Evolutionary conservation across 1,139 yeast genomes (phyloP).

Genomic region (Wickerhamiella infanticola): DNA sequence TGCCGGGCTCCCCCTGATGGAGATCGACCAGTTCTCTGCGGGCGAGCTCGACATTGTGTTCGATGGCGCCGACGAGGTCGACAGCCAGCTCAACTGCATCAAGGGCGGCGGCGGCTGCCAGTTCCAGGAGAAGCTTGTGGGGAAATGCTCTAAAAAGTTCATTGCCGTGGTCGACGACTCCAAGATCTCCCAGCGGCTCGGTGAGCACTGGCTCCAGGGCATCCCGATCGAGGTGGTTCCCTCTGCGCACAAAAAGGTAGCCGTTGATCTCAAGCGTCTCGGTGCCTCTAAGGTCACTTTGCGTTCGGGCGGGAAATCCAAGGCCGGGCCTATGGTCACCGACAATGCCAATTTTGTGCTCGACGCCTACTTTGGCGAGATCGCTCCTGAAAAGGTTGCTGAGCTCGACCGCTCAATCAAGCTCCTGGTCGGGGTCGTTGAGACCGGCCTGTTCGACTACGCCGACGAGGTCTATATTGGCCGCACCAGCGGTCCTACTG

Average conservation of each 20-base stretch:
- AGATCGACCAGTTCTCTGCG: conserved; percentile 61
- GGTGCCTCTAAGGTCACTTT: conserved; percentile 55
- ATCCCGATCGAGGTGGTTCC: conserved; percentile 95
- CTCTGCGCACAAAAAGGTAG: conserved; percentile 65
- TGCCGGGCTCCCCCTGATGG: conserved; percentile 64
- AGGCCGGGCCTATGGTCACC: conserved; percentile 97
- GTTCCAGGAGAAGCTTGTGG: conserved; percentile 91
- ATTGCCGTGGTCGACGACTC: conserved; percentile 87
- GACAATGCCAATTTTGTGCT: conserved; percentile 89
- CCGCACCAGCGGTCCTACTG: conserved; percentile 53
- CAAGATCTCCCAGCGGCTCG: conserved; percentile 54
- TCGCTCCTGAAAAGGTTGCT: conserved; percentile 38
- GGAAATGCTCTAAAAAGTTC: conserved; percentile 60
- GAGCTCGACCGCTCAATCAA: conserved; percentile 52
- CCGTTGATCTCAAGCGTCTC: conserved; percentile 39
- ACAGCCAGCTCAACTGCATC: conserved; percentile 60
- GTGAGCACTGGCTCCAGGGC: conserved; percentile 76
- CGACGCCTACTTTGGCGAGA: conserved; percentile 84
- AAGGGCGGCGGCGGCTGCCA: conserved; percentile 99
- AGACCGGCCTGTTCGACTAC: conserved; percentile 75
- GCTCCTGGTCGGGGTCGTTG: conserved; percentile 82
- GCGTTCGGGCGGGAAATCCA: conserved; percentile 78
- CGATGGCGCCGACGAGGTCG: conserved; percentile 98
- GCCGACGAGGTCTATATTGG: conserved; percentile 83
- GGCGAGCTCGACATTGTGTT: conserved; percentile 71